Percentiles rank a stretch among this genome's conserved stretches.
phyloP scores from a whole-genome alignment of 2,329 filamentous ascomycete genomes.

The Trichocomaceae sp. region DNA sequence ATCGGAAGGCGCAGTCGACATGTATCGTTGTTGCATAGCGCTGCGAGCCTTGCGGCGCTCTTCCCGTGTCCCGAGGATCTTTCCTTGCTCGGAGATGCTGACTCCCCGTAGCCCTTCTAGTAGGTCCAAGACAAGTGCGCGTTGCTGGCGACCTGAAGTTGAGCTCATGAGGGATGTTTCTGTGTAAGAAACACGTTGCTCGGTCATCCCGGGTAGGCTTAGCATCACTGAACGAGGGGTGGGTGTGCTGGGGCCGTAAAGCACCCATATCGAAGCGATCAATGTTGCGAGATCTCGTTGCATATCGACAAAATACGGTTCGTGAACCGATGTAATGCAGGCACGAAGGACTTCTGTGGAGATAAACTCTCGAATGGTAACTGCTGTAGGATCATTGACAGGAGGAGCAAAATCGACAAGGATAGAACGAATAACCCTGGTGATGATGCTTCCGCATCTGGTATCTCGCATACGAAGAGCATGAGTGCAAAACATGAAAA shows the following conservation, averaged over 20 bases:
- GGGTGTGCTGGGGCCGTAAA: constrained; percentile 62
- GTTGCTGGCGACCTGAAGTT: constrained; percentile 64
- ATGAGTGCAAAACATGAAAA: constrained; percentile 87
- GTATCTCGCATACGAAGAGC: constrained; percentile 85
- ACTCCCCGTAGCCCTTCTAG: constrained; percentile 82
- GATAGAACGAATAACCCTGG: constrained; percentile 78
- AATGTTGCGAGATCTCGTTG: constrained; percentile 86
- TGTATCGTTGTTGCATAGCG: constrained; percentile 38
- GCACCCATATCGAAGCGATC: constrained; percentile 75
- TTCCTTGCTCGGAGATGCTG: constrained; percentile 88
- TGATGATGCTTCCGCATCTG: constrained; percentile 76
- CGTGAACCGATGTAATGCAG: constrained; percentile 82
- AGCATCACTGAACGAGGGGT: constrained; percentile 72
- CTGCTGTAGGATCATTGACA: constrained; percentile 46
- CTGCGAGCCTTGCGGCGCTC: constrained; percentile 38
- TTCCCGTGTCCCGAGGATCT: constrained; percentile 50
- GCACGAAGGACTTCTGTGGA: constrained; percentile 82
- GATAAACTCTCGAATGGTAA: constrained; percentile 80
- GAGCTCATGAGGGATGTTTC: constrained; percentile 52
- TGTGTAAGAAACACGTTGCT: constrained; percentile 59
- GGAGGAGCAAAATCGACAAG: constrained; percentile 65
- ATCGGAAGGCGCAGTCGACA: constrained; percentile 31
- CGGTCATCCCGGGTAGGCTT: constrained; percentile 68
- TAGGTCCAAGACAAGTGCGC: constrained; percentile 74
- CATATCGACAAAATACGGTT: constrained; percentile 92